Evolutionary conservation across 441 rosid genomes (phyloP).

Genomic region (Gossypium laxum): DNA sequence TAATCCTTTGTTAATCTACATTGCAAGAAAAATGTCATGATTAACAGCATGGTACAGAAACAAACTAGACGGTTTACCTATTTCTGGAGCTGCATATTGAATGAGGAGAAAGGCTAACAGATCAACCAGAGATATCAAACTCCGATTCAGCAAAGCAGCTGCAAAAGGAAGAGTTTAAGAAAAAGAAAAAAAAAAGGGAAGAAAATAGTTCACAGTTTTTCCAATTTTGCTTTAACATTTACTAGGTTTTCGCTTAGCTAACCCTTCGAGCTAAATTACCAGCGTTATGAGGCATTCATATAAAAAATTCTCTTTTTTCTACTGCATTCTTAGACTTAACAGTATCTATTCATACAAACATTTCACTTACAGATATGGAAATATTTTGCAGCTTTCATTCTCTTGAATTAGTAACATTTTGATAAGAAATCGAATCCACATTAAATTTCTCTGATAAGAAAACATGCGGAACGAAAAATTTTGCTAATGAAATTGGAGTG

Average conservation of each 20-base stretch:
- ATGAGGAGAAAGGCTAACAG: constrained; percentile 33
- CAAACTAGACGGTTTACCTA: constrained; percentile 22
- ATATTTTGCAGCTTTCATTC: background rate
- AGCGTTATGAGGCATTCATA: background rate
- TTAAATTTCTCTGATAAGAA: background rate
- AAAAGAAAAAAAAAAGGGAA: background rate
- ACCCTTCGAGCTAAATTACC: background rate
- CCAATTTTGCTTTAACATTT: background rate
- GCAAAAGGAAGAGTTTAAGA: constrained; percentile 1
- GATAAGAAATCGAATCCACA: background rate
- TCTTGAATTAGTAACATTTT: background rate
- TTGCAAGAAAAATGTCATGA: background rate
- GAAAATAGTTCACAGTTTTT: background rate
- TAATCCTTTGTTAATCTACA: background rate
- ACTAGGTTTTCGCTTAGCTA: background rate
- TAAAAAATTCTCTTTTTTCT: background rate
- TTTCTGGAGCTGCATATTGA: constrained; percentile 36
- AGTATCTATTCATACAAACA: background rate
- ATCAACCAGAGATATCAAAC: constrained; percentile 39
- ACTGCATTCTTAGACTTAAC: background rate
- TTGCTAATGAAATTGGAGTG: constrained; percentile 1
- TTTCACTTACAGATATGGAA: background rate
- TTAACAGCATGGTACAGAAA: background rate
- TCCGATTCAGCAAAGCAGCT: constrained; percentile 43
- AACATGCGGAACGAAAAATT: background rate